These are phyloP conservation scores for Pholiota conissans DNA, from an alignment of 768 basidiomycete genomes.

Conservation along the genomic window DNA sequence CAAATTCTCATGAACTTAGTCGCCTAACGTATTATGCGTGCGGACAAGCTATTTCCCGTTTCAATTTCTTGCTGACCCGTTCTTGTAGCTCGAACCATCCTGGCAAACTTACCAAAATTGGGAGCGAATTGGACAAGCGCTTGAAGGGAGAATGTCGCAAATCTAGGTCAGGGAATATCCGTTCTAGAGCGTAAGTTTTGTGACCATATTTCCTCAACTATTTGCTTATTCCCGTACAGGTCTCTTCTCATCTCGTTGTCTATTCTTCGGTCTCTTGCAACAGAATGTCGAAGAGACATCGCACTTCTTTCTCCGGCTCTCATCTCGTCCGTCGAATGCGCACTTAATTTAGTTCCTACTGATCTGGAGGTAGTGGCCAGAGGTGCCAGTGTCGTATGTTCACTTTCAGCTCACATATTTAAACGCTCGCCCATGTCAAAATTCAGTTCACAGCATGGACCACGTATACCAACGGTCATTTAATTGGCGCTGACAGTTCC, in stretches of 20 bases:
- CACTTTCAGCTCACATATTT: neutral
- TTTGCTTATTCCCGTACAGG: constrained; percentile 33
- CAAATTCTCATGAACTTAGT: constrained; percentile 84
- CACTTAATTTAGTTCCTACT: constrained; percentile 50
- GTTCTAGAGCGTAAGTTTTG: constrained; percentile 72
- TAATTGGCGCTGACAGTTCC: constrained; percentile 74
- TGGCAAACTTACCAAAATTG: constrained; percentile 77
- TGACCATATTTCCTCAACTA: neutral
- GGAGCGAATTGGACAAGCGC: constrained; percentile 75
- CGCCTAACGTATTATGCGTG: constrained; percentile 83
- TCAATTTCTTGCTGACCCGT: neutral
- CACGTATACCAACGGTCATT: constrained; percentile 85
- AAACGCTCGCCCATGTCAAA: no score
- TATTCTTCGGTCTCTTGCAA: constrained; percentile 78
- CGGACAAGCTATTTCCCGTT: constrained; percentile 10
- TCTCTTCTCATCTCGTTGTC: constrained; percentile 81
- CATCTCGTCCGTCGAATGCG: constrained; percentile 60
- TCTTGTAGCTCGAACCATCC: constrained; percentile 64
- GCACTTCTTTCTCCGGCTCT: constrained; percentile 71
- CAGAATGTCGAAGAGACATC: constrained; percentile 86
- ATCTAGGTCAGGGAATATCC: constrained; percentile 72
- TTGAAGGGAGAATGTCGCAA: constrained; percentile 63
- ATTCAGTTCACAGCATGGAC: constrained; percentile 88
- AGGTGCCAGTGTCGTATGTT: constrained; percentile 77
- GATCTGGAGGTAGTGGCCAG: constrained; percentile 79